These are phyloP conservation scores for Euclidium syriacum DNA, from an alignment of 345 rosid genomes.

Conservation along the genomic window DNA sequence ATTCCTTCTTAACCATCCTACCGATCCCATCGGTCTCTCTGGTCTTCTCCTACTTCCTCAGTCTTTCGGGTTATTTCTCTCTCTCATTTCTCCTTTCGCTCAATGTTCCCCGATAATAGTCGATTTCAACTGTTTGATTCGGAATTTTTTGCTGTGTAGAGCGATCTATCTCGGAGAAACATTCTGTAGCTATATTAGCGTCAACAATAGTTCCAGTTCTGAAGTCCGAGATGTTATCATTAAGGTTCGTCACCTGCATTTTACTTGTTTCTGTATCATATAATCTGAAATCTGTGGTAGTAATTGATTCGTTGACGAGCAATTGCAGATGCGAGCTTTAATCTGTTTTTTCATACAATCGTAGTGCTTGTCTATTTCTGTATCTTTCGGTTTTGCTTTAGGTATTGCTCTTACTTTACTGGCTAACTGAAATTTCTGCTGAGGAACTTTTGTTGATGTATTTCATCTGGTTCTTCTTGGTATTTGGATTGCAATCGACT, in stretches of 20 bases:
- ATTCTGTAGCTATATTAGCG: slow-evolving; percentile 86
- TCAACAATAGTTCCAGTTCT: slow-evolving; percentile 79
- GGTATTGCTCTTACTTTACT: background rate
- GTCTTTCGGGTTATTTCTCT: slow-evolving; percentile 58
- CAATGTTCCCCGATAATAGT: background rate
- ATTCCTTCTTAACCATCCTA: slow-evolving; percentile 52
- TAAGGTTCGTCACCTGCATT: slow-evolving; percentile 40
- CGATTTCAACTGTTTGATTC: background rate
- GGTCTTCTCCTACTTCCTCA: slow-evolving; percentile 98
- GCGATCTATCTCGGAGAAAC: slow-evolving; percentile 97
- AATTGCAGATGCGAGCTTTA: background rate
- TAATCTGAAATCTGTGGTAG: background rate
- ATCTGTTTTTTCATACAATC: too few species aligned
- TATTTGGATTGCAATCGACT: background rate
- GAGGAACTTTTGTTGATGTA: background rate
- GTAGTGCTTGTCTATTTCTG: too few species aligned
- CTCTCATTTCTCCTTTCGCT: background rate
- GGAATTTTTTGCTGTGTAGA: slow-evolving; percentile 24
- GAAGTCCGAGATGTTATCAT: slow-evolving; percentile 81
- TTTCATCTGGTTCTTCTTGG: background rate
- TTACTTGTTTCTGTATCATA: background rate
- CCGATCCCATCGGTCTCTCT: slow-evolving; percentile 84
- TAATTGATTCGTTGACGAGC: background rate
- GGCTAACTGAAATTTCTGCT: background rate
- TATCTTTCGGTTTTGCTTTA: background rate